Percentiles rank a stretch among this genome's conserved stretches.
Conservation (phyloP, 768 basidiomycete genomes). For the Psilocybe cubensis region DNA sequence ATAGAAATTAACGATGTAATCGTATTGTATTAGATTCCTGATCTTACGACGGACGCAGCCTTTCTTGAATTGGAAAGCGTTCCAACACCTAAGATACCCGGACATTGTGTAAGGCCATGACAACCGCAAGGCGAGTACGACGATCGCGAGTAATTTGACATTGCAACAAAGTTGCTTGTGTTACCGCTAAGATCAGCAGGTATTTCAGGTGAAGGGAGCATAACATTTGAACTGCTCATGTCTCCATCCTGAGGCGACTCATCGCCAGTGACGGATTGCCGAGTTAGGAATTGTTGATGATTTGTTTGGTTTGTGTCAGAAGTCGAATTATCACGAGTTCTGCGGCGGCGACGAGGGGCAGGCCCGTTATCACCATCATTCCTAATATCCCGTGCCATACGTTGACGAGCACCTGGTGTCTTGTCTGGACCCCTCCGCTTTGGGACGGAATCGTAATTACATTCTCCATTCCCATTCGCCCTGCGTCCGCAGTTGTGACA, state of each 20-base stretch:
- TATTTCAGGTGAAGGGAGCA: constrained; percentile 1
- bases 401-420: constrained; percentile 77
- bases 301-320: constrained; percentile 8
- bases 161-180: constrained; percentile 11
- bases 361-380: constrained; percentile 35
- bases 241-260: not conserved
- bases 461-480: constrained; percentile 45
- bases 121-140: constrained; percentile 29
- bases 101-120: constrained; percentile 34
- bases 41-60: constrained; percentile 19
- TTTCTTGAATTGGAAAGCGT: constrained; percentile 21
- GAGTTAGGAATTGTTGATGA: not conserved
- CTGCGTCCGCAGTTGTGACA: constrained; percentile 77
- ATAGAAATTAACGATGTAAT: constrained; percentile 4
- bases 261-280: not conserved
- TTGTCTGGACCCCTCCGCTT: constrained; percentile 84
- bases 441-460: constrained; percentile 70
- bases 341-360: constrained; percentile 39
- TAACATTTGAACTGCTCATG: not conserved
- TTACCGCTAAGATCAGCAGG: not conserved
- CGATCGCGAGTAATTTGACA: constrained; percentile 19
- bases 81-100: constrained; percentile 19
- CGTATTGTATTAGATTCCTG: constrained; percentile 5
- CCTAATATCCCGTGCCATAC: constrained; percentile 46
- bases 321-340: constrained; percentile 24